Evolutionary conservation across 805 yeast species (phyloP), one percentile per base, ranked within the genome.

Genomic region (Nakazawaea ambrosiae): DNA sequence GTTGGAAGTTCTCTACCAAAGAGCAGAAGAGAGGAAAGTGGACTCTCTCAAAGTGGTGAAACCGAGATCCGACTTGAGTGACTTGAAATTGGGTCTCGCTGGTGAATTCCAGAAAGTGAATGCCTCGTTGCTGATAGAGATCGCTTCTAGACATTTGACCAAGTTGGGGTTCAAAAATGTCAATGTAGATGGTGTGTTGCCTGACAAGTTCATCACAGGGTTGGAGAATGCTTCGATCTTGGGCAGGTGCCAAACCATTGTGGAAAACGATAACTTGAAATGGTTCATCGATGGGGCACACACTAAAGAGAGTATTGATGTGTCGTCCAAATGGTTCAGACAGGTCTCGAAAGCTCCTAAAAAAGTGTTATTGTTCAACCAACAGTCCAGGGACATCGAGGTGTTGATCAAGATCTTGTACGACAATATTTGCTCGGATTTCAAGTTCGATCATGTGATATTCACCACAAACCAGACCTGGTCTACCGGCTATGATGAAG

Each of bases 201-300:
- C 84, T 1, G 63, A 59, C 11, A 58, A 63, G 45, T 74, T 81
- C 40, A 44, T 64, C 4, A 47, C 49, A 12, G 97, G 96, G 2
- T 64, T 90, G 27, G 75, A 68, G 36, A 41, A 59, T 2, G 83
- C 95, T 1, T 61, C 67, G 31, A 92, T 97, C 96, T 92, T 92
- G n/a, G 99, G 99, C 1, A 68, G 99, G 48, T 90, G 97, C 49
- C 97, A 94, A 60, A 68, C 76, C 2, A 58, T 86, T 22, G 43
- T 48, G 5, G 68, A 63, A 18, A 61, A 64, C 18, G 63, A 55
- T 2, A 55, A 60, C 3, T 59, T 81, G 14, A 73, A 70, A n/a
- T 92, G 96, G 95, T 79, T 62, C 45, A 60, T 90, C 12, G 99
- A 92, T 60, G 99, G 99, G 15, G 97, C 98, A 0, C 99, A 92